Conservation (phyloP, 1,284 basidiomycete genomes). For the Apiotrichum mycotoxinovorans region DNA sequence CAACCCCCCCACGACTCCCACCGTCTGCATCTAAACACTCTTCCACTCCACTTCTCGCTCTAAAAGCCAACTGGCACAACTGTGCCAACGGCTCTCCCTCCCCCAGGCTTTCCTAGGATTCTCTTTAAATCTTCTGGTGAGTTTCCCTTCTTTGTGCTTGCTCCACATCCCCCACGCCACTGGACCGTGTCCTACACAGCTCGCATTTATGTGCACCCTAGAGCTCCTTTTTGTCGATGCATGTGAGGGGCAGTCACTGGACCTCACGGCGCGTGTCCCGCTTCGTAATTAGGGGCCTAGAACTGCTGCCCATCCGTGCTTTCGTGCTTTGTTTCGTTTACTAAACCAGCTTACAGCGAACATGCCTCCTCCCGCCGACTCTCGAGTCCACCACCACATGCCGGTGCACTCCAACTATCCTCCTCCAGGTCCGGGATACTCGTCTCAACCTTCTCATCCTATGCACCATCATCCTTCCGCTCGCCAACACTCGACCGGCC, state of each 20-base stretch:
- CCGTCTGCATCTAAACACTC: no score
- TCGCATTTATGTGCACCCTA: background rate
- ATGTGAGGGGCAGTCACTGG: background rate
- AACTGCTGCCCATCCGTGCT: background rate
- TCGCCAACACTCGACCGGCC: slow-evolving; percentile 29
- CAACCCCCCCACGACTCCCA: no score
- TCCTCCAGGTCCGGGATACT: slow-evolving; percentile 16
- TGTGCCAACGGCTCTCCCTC: background rate
- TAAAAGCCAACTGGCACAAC: background rate
- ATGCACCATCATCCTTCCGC: slow-evolving; percentile 26
- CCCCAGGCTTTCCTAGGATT: background rate
- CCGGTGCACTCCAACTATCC: slow-evolving; percentile 22
- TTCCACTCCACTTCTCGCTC: background rate
- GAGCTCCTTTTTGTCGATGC: background rate
- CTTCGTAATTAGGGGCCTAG: background rate
- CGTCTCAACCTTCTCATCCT: slow-evolving; percentile 17
- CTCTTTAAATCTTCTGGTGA: background rate
- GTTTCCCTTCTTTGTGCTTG: background rate
- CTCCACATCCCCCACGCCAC: background rate
- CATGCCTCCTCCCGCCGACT: slow-evolving; percentile 10
- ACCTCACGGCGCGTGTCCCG: no score
- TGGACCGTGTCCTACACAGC: background rate
- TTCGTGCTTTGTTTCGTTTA: background rate
- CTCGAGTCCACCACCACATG: slow-evolving; percentile 20
- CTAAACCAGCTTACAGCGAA: background rate